Evolutionary conservation across 2,329 filamentous ascomycete genomes (phyloP), one percentile per base, ranked within the genome.

Genomic region (Sclerotiophoma versabilis): DNA sequence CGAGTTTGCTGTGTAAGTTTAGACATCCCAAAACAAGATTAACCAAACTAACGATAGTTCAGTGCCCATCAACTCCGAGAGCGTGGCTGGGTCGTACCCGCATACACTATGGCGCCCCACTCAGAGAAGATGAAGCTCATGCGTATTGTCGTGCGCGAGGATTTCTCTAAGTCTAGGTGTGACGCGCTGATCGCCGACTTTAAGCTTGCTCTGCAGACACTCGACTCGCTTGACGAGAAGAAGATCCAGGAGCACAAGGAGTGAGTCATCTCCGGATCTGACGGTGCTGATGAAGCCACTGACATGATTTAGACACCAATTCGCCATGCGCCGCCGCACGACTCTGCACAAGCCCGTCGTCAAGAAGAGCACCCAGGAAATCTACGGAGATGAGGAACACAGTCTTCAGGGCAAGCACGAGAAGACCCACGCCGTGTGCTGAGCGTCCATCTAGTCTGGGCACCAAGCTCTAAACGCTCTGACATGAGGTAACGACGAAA

Each of bases 61-160:
- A 74, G 71, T 33, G 93, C 93, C 1, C 92, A 96, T 72, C 89
- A 92, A 75, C 84, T 97, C 22, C 89, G 93, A 45, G 87, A 91
- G 60, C 86, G 92, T 27, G 91, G 91, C 36, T 98, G 93, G 93
- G 89, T 97, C 25, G 91, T 97, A 0, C 93, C 93, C 0, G 93
- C 93, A 0, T 98, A 98, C 78, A 98, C 93, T 32, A 97, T 97
- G 93, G 93, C 93, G 0, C 93, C 93, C 15, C 83, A 96, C 72
- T 92, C 91, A 15, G 81, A 91, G 50, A 81, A 87, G 60, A 82
- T 97, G 70, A 96, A 96, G 83, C 88, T 98, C 84, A 86, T 97
- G 80, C 88, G 93, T 30, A 86, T 97, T 4, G 93, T 98, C 0
- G 91, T 97, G 4, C 86, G 93, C 44, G 93, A 97, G 76, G 93